Conservation (phyloP, 139 green algal genomes). For the Closterium sp. region DNA sequence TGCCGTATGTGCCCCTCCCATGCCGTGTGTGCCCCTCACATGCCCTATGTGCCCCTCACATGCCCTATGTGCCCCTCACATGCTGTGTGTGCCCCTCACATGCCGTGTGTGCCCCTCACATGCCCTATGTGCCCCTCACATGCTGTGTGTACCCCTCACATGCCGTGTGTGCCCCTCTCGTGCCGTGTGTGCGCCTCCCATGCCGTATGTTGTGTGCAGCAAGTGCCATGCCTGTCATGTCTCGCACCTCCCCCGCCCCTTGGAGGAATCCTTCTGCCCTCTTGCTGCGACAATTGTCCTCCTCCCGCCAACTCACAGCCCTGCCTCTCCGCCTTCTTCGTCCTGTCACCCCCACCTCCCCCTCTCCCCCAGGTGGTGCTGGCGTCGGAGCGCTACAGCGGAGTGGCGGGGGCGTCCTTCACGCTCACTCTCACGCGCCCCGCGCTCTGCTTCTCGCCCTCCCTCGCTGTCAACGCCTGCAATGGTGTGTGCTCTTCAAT, state of each 20-base stretch:
- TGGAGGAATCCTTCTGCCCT: too few relatives aligned
- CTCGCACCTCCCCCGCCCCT: too few relatives aligned
- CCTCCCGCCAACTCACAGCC: too few relatives aligned
- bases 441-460: neutral
- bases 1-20: slow-evolving; percentile 12
- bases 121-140: neutral
- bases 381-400: neutral
- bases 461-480: neutral
- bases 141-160: neutral
- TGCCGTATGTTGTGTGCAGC: too few relatives aligned
- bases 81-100: neutral
- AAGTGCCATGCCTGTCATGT: too few relatives aligned
- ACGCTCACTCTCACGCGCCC: slow-evolving; percentile 2
- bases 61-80: slow-evolving; percentile 6
- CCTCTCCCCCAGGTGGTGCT: neutral
- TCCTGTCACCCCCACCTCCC: neutral
- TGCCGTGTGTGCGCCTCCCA: too few relatives aligned
- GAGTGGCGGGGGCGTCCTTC: neutral
- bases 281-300: too few relatives aligned
- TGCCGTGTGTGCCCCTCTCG: neutral
- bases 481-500: neutral
- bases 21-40: slow-evolving; percentile 15
- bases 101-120: neutral
- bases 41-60: neutral
- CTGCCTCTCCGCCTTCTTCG: too few relatives aligned